phyloP scores from a whole-genome alignment of 805 yeast species.

The Schwanniomyces occidentalis region DNA sequence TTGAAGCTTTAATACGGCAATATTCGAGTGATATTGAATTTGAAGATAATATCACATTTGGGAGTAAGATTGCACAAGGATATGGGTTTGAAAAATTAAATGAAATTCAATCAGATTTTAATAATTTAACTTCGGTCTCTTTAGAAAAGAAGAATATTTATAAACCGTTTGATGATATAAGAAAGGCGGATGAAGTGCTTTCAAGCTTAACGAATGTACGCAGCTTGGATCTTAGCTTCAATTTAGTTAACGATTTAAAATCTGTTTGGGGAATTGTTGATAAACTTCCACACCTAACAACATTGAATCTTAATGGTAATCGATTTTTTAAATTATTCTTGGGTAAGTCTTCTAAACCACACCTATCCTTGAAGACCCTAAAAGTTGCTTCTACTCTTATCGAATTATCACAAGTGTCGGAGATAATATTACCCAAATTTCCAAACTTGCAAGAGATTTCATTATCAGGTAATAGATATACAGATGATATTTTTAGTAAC shows the following conservation, averaged over 20 bases:
- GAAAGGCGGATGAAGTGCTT: constrained; percentile 2
- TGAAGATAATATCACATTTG: constrained; percentile 41
- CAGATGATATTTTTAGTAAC: constrained; percentile 15
- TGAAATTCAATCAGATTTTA: constrained; percentile 47
- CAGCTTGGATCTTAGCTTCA: constrained; percentile 60
- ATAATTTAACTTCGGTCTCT: constrained; percentile 47
- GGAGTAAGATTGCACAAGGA: constrained; percentile 58
- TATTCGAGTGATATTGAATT: constrained; percentile 37
- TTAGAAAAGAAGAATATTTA: constrained; percentile 45
- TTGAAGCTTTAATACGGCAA: constrained; percentile 49
- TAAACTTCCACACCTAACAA: constrained; percentile 35
- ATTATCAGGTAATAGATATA: constrained; percentile 35
- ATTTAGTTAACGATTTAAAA: constrained; percentile 47
- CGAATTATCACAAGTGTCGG: constrained; percentile 12
- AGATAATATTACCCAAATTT: constrained; percentile 26
- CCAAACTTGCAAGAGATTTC: constrained; percentile 35
- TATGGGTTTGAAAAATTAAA: constrained; percentile 65
- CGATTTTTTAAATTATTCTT: constrained; percentile 26
- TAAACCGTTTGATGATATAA: constrained; percentile 10
- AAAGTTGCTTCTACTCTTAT: constrained; percentile 30
- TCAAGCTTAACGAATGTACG: constrained; percentile 19
- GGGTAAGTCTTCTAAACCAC: constrained; percentile 2
- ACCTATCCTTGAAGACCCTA: constrained; percentile 15
- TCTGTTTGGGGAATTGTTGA: constrained; percentile 38
- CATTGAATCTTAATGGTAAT: constrained; percentile 58